Conservation (phyloP, 345 rosid genomes). For the Rhodomyrtus tomentosa region DNA sequence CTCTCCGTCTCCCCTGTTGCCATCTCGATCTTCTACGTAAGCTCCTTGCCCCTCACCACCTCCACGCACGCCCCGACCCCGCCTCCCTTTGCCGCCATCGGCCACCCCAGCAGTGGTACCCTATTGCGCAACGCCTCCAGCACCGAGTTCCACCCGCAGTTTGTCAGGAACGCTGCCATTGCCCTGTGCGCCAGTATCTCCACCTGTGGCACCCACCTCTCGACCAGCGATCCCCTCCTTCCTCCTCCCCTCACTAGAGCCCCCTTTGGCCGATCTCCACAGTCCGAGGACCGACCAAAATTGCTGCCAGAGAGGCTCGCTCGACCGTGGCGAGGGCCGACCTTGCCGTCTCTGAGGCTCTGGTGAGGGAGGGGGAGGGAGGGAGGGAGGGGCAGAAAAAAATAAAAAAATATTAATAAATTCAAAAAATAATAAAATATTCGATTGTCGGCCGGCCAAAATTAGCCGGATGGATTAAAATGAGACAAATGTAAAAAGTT, state of each 20-base stretch:
- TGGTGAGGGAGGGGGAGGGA: too few species aligned
- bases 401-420: too few species aligned
- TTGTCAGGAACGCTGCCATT: conserved; percentile 45
- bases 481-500: too few species aligned
- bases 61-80: conserved; percentile 47
- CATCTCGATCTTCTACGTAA: conserved; percentile 33
- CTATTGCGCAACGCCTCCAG: conserved; percentile 51
- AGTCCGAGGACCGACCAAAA: too few species aligned
- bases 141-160: conserved; percentile 85
- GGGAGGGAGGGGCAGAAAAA: too few species aligned
- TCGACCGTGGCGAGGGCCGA: too few species aligned
- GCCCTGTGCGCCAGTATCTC: conserved; percentile 52
- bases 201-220: conserved; percentile 63
- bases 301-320: too few species aligned
- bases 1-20: conserved; percentile 36
- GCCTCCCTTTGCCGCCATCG: conserved; percentile 50
- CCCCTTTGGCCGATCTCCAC: too few species aligned
- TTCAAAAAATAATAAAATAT: too few species aligned
- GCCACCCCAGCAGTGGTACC: conserved; percentile 73
- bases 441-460: too few species aligned
- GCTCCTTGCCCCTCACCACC: conserved; percentile 24
- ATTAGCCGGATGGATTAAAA: too few species aligned
- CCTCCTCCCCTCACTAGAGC: conserved; percentile 33
- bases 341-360: too few species aligned
- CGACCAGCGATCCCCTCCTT: conserved; percentile 31